Evolutionary conservation across 148 eudicot genomes (phyloP).

Genomic region (Rhododendron ovatum): DNA sequence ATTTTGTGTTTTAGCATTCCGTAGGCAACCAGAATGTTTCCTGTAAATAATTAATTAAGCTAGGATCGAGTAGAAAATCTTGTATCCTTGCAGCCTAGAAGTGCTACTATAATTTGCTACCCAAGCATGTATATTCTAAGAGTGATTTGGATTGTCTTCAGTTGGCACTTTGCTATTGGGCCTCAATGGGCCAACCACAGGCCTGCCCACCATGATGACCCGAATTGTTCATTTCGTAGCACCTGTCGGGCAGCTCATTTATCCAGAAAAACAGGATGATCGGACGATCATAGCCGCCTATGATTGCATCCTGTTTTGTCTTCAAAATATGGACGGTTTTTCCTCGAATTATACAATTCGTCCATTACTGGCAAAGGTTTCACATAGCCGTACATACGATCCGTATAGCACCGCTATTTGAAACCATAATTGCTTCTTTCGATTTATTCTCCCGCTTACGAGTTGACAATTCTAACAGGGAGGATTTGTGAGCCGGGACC

Average conservation of each 20-base stretch:
- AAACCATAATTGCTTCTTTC: neutral
- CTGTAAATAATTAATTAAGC: neutral
- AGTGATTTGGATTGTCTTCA: neutral
- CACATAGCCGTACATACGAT: neutral
- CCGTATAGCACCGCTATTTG: neutral
- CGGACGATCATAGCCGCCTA: neutral
- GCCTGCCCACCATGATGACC: neutral
- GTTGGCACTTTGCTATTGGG: neutral
- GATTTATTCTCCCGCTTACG: neutral
- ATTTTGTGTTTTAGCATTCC: neutral
- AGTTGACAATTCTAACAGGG: conserved; percentile 19
- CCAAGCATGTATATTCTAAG: neutral
- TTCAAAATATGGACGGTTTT: neutral
- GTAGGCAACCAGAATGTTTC: neutral
- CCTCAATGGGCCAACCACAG: neutral
- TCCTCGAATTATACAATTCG: neutral
- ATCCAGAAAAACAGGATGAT: neutral
- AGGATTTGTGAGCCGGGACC: conserved; percentile 53
- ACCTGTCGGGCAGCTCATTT: neutral
- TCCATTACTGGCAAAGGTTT: neutral
- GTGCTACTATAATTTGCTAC: neutral
- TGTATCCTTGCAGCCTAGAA: neutral
- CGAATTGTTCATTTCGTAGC: neutral
- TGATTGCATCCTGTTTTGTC: neutral
- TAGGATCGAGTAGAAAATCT: neutral